phyloP scores from a whole-genome alignment of 1,284 basidiomycete genomes.

The Cutaneotrichosporon sp. region DNA sequence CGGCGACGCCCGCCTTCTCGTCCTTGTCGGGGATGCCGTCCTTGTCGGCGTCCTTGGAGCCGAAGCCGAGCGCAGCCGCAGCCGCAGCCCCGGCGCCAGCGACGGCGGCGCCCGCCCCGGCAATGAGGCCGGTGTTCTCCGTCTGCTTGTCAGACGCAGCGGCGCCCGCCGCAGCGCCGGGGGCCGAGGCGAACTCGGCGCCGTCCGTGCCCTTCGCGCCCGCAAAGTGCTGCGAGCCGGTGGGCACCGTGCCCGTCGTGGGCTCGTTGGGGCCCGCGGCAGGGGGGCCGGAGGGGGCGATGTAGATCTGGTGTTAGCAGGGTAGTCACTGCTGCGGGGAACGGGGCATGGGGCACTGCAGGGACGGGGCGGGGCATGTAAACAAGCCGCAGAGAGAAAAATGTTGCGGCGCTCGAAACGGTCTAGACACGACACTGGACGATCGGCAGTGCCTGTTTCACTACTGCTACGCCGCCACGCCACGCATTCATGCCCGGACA shows the following conservation, averaged over 20 bases:
- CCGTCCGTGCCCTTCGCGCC: background rate
- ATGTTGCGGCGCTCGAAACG: no score
- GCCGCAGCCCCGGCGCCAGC: background rate
- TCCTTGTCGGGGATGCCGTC: background rate
- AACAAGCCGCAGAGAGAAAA: background rate
- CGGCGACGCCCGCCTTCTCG: no score
- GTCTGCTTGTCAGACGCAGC: background rate
- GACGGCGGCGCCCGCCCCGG: background rate
- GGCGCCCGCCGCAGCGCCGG: no score
- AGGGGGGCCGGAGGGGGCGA: conserved; percentile 33
- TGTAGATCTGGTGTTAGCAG: conserved; percentile 37
- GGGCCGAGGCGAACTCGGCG: no score
- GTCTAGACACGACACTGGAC: no score
- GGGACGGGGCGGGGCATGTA: background rate
- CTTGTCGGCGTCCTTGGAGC: background rate
- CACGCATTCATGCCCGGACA: no score
- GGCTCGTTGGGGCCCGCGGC: conserved; percentile 10
- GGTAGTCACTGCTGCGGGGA: no score
- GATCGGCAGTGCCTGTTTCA: no score
- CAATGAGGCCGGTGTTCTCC: background rate
- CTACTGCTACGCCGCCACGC: no score
- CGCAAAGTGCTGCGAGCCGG: background rate
- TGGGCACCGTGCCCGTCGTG: no score
- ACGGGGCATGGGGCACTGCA: no score
- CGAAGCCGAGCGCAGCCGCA: background rate